Evolutionary conservation across 148 eudicot genomes (phyloP).

Genomic region (Persicaria maculosa): DNA sequence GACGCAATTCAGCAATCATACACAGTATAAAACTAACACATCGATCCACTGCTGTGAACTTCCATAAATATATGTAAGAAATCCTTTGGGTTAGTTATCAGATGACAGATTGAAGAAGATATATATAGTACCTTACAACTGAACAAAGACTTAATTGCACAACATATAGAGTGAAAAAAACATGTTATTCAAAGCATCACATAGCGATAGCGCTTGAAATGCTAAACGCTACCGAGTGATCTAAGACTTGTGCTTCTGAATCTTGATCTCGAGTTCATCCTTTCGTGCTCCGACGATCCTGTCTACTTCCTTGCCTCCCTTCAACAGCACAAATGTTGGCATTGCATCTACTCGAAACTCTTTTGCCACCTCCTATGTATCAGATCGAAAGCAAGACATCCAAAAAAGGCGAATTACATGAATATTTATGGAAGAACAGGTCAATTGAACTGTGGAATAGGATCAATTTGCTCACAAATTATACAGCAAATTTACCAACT

Average conservation of each 20-base stretch:
- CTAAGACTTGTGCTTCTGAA: conserved; percentile 42
- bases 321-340: conserved; percentile 76
- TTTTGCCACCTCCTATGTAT: conserved; percentile 49
- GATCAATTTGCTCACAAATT: too few species aligned
- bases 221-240: too few species aligned
- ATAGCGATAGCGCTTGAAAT: too few species aligned
- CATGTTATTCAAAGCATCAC: too few species aligned
- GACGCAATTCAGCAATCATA: conserved; percentile 49
- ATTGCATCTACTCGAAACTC: conserved; percentile 72
- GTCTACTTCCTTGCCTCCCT: conserved; percentile 70
- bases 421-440: too few species aligned
- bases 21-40: conserved; percentile 27
- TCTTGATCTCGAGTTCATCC: conserved; percentile 77
- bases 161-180: too few species aligned
- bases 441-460: too few species aligned
- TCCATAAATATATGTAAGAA: neutral
- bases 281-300: conserved; percentile 76
- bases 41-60: neutral
- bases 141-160: too few species aligned
- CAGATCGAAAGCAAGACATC: neutral
- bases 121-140: too few species aligned
- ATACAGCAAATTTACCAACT: too few species aligned
- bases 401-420: neutral
- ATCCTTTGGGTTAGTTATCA: neutral
- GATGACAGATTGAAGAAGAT: too few species aligned